Base-by-base conservation (phyloP, 2,329 filamentous ascomycete genomes). In the Fusarium pseudocircinatum region DNA sequence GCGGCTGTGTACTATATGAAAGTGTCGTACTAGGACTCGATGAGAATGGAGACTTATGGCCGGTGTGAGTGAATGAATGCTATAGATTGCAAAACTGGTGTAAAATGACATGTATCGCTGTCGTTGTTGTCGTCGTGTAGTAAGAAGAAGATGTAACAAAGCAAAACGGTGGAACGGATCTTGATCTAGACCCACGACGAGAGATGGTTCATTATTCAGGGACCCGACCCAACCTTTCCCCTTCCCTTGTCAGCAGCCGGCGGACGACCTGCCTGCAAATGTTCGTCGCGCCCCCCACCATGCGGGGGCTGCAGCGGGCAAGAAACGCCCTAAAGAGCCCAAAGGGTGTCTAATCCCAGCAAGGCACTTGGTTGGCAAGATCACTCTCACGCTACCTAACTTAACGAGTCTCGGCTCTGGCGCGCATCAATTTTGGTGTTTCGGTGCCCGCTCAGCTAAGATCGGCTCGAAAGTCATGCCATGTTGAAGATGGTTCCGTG, bases 271-370 rank as follows among this genome's bases (percentile, higher is more conserved):
- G 40, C 59, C 69, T 73, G 64, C 59, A 70, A 73, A 58, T 62
- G 60, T 66, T 54, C 70, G 44, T 69, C 22, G 44, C 26, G 54
- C 60, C 70, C 70, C 70, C 70, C 70, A 73, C 70, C 53, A 67
- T 73, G 70, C 70, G 70, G 70, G 66, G 70, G 32, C 61, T 63
- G 42, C 70, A 73, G 61, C 61, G 60, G 44, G 26, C 64, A 73
- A 28, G 52, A 67, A 67, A 58, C 57, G 47, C 60, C 54, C 54
- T 58, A 58, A 34, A 49, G 54, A 58, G 54, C 30, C 54, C 52
- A 66, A 59, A 65, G 42, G 56, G 53, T 69, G 39, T 58, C 70
- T 70, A 73, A 70, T 63, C 70, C 70, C 54, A 73, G 70, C 43
- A 46, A 39, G 70, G 61, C 57, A 73, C 66, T 60, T 73, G 53